Evolutionary conservation across 371 early-diverging fungal genomes (phyloP).

Genomic region (Dichotomocladium elegans): DNA sequence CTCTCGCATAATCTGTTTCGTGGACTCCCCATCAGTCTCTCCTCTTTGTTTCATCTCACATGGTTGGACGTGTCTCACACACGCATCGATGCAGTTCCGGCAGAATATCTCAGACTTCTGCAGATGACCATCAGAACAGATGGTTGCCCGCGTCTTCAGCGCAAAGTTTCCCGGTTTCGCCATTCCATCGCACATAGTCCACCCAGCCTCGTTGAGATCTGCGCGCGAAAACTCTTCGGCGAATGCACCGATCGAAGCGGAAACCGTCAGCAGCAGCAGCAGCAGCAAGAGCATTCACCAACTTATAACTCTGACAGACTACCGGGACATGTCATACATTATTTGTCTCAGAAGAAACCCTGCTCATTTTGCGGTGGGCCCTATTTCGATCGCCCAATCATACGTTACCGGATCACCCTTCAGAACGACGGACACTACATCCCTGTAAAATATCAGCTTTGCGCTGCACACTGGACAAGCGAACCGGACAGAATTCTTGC

Average conservation of each 20-base stretch:
- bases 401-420: constrained; percentile 57
- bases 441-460: constrained; percentile 17
- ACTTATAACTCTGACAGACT: too few relatives aligned
- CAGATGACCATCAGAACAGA: constrained; percentile 10
- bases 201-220: constrained; percentile 17
- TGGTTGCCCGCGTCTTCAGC: constrained; percentile 5
- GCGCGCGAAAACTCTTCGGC: constrained; percentile 9
- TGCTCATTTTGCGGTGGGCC: constrained; percentile 85
- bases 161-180: not conserved
- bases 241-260: not conserved
- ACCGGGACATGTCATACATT: constrained; percentile 22
- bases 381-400: constrained; percentile 59
- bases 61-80: constrained; percentile 28
- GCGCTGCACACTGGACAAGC: constrained; percentile 23
- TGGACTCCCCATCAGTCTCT: constrained; percentile 26
- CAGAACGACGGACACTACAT: constrained; percentile 23
- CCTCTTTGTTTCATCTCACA: constrained; percentile 10
- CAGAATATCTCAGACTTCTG: constrained; percentile 21
- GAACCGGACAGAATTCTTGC: constrained; percentile 17
- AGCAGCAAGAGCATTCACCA: not conserved
- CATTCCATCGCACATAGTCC: constrained; percentile 10
- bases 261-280: not conserved
- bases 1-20: constrained; percentile 51
- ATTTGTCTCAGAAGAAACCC: constrained; percentile 50
- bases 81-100: constrained; percentile 26